Evolutionary conservation across 108 stramenopile genomes (phyloP).

Genomic region (Nitzschia palea): DNA sequence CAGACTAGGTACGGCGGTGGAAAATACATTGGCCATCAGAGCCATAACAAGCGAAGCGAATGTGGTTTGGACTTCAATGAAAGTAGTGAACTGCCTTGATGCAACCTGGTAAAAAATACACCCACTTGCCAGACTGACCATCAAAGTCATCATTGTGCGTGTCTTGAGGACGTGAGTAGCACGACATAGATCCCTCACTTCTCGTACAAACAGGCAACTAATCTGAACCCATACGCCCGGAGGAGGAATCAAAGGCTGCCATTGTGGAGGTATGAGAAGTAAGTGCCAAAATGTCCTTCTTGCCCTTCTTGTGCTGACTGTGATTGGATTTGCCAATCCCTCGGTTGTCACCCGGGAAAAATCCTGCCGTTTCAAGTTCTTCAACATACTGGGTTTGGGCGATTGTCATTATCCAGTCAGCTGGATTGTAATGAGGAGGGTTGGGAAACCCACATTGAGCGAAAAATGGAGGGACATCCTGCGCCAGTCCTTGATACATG

Average conservation of each 20-base stretch:
- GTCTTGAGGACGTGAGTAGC: conserved; percentile 46
- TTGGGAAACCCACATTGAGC: conserved; percentile 44
- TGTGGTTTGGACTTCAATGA: conserved; percentile 44
- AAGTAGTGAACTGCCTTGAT: conserved; percentile 9
- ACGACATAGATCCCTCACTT: conserved; percentile 42
- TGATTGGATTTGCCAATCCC: conserved; percentile 9
- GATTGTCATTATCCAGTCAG: conserved; percentile 72
- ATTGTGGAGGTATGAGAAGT: neutral
- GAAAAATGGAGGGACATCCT: conserved; percentile 29
- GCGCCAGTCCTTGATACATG: conserved; percentile 51
- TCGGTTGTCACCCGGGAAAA: conserved; percentile 28
- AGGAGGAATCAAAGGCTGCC: conserved; percentile 8
- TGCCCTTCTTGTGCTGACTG: neutral
- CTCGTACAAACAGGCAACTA: conserved; percentile 40
- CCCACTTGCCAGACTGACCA: conserved; percentile 51
- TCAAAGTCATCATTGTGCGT: conserved; percentile 45
- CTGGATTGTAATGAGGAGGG: conserved; percentile 50
- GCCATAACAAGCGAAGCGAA: conserved; percentile 58
- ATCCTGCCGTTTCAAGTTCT: conserved; percentile 30
- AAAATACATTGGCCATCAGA: conserved; percentile 39
- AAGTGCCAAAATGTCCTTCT: conserved; percentile 36
- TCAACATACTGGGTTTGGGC: conserved; percentile 47
- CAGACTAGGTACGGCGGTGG: conserved; percentile 54
- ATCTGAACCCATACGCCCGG: conserved; percentile 43
- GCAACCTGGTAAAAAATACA: conserved; percentile 56